phyloP scores from a whole-genome alignment of 2,329 filamentous ascomycete genomes.

The Colletotrichum australisinense region DNA sequence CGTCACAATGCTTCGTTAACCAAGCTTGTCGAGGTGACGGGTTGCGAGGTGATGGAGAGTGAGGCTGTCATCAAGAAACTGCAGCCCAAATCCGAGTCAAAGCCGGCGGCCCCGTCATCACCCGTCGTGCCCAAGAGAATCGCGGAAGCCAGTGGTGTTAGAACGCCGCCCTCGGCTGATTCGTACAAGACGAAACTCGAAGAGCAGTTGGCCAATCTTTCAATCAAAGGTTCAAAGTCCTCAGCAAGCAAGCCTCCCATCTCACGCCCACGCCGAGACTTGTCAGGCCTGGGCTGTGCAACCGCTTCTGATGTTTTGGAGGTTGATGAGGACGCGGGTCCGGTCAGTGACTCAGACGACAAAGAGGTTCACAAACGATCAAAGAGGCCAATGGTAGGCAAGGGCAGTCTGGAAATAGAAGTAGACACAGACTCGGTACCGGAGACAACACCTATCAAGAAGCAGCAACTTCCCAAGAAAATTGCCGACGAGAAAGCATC shows the following conservation, averaged over 20 bases:
- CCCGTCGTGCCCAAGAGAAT: slow-evolving; percentile 27
- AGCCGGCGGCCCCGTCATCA: neutral
- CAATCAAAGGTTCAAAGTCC: neutral
- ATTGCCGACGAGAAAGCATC: neutral
- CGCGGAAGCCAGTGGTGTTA: neutral
- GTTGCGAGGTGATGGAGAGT: slow-evolving; percentile 71
- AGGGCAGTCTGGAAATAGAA: too few species aligned
- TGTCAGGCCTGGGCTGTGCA: slow-evolving; percentile 24
- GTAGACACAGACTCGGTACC: neutral
- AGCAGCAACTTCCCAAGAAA: neutral
- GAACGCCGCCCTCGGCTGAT: slow-evolving; percentile 36
- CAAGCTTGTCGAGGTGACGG: slow-evolving; percentile 79
- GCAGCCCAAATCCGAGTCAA: slow-evolving; percentile 10
- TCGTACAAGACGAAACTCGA: slow-evolving; percentile 17
- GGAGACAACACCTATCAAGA: neutral
- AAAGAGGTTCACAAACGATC: slow-evolving; percentile 1
- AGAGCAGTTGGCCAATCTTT: slow-evolving; percentile 29
- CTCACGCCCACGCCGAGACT: slow-evolving; percentile 31
- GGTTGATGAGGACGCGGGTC: slow-evolving; percentile 29
- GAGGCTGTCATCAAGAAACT: slow-evolving; percentile 34
- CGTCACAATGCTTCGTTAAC: slow-evolving; percentile 79
- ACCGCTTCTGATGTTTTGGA: slow-evolving; percentile 14
- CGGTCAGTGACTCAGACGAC: slow-evolving; percentile 16
- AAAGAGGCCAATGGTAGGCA: neutral
- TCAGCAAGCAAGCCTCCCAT: slow-evolving; percentile 18